These are phyloP conservation scores for Russula sp. DNA, from an alignment of 768 basidiomycete species.

Conservation along the genomic window DNA sequence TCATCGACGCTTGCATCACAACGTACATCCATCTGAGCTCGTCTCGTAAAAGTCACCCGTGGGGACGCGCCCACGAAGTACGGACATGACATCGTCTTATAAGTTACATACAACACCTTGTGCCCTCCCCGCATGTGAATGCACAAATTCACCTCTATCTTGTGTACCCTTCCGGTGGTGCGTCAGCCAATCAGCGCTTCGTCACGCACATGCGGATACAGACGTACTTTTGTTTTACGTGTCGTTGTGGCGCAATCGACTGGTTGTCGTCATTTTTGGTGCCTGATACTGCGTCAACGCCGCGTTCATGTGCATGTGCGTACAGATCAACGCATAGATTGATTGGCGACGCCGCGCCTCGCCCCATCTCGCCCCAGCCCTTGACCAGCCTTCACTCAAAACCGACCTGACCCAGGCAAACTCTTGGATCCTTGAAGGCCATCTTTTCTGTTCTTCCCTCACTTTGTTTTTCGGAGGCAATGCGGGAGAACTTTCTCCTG, in stretches of 20 bases:
- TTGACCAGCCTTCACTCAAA: neutral
- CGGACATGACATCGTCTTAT: neutral
- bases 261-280: conserved; percentile 6
- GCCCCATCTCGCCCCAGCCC: conserved; percentile 10
- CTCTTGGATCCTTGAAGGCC: neutral
- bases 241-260: neutral
- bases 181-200: neutral
- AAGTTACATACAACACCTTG: neutral
- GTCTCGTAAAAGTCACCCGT: conserved; percentile 8
- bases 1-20: neutral
- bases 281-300: conserved; percentile 3
- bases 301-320: neutral
- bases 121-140: neutral
- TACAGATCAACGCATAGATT: neutral
- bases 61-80: neutral
- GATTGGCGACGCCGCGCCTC: conserved; percentile 8
- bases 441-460: neutral
- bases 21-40: neutral
- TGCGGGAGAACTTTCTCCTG: neutral
- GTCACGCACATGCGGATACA: neutral
- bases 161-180: neutral
- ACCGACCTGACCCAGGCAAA: neutral
- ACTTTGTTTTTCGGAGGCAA: neutral
- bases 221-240: neutral
- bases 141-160: neutral